A percentile compares a stretch with the other conserved stretches of the same genome.
phyloP scores from a whole-genome alignment of 2,329 filamentous ascomycete genomes.

The Chrysosporium queenslandicum region DNA sequence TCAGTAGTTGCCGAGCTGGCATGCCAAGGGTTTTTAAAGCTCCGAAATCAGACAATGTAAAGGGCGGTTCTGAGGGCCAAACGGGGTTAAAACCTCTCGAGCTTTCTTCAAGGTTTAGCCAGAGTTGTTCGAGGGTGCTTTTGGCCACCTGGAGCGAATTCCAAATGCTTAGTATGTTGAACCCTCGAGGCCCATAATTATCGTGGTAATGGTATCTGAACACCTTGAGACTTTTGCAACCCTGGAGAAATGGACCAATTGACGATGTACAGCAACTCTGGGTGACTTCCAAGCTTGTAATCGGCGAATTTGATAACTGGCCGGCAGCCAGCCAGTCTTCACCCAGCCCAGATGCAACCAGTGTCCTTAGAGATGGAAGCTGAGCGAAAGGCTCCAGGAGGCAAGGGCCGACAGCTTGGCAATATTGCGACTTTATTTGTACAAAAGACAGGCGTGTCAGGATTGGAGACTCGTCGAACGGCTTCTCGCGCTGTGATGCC shows the following conservation, averaged over 20 bases:
- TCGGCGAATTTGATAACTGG: neutral
- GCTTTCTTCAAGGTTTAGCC: neutral
- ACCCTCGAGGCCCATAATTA: neutral
- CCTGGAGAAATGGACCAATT: neutral
- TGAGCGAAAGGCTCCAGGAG: neutral
- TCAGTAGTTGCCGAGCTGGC: neutral
- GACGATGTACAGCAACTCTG: neutral
- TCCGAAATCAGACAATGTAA: neutral
- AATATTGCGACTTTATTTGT: neutral
- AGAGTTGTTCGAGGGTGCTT: neutral
- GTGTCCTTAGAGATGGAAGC: neutral
- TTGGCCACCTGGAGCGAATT: neutral
- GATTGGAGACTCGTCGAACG: neutral
- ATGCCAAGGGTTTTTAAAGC: neutral
- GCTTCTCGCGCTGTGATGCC: neutral
- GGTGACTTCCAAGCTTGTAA: neutral
- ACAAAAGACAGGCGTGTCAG: neutral
- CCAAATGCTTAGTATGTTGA: neutral
- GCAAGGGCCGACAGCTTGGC: neutral
- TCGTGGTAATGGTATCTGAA: neutral
- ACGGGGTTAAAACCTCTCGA: neutral
- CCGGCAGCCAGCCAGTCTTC: neutral
- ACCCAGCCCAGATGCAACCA: neutral
- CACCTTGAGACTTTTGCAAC: neutral
- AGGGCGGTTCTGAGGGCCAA: neutral